Conservation (phyloP, 2,329 filamentous ascomycete genomes). For the Hypoxylon sp. region DNA sequence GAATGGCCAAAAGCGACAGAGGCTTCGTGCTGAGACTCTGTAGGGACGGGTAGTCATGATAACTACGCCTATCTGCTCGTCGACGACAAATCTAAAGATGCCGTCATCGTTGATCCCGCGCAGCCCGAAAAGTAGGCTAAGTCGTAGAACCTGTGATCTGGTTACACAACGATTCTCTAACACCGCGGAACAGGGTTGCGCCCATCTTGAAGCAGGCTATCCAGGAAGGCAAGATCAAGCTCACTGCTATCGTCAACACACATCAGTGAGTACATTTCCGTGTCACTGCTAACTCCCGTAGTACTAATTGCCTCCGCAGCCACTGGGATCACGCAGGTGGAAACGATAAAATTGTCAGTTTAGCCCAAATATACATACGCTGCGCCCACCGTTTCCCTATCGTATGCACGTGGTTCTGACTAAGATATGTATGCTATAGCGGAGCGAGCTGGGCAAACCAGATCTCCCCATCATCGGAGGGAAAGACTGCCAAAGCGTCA, state of each 20-base stretch:
- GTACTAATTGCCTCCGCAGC: constrained; percentile 62
- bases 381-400: not conserved
- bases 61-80: constrained; percentile 90
- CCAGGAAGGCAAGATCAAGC: constrained; percentile 78
- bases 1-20: not conserved
- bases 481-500: constrained; percentile 86
- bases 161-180: constrained; percentile 8
- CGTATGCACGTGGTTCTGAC: constrained; percentile 7
- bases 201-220: constrained; percentile 81
- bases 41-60: constrained; percentile 82
- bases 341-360: constrained; percentile 81
- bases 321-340: constrained; percentile 96
- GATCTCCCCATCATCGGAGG: constrained; percentile 87
- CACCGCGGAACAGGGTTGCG: constrained; percentile 63
- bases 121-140: constrained; percentile 78
- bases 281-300: not conserved
- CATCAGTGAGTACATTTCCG: constrained; percentile 81
- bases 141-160: not conserved
- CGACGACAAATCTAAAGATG: constrained; percentile 83
- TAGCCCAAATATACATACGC: constrained; percentile 1
- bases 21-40: constrained; percentile 24
- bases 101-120: constrained; percentile 84
- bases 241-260: constrained; percentile 94
- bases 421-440: constrained; percentile 44
- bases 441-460: constrained; percentile 66